Base-by-base conservation (phyloP, 2,329 filamentous ascomycete genomes). In the Fusarium oxysporum region DNA sequence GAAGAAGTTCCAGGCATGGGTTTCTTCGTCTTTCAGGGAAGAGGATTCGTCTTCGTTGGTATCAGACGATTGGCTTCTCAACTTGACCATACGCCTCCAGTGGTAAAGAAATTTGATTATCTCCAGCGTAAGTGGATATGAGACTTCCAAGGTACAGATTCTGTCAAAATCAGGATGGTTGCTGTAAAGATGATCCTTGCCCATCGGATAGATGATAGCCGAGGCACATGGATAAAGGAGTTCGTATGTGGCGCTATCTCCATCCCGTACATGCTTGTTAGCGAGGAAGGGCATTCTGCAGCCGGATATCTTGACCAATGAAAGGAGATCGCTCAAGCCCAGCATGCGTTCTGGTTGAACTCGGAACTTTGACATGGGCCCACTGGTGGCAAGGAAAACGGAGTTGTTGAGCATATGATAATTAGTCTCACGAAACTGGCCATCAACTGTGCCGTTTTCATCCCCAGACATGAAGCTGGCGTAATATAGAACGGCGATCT, bases 31-130 rank as follows among this genome's bases (percentile, higher is more conserved):
- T 16, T 37, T 32, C 23, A 67, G 6, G 3, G 43, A 67, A 23
- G 33, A 47, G 17, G 32, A 41, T 14, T 28, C 16, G 4, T 41
- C 40, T 23, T 37, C 57, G 14, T 32, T 47, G 13, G 8, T 9
- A 19, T 25, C 16, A 38, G 25, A 16, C n/a, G 16, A 13, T 14
- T 43, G 21, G n/a, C 25, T 23, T 25, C 40, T 67, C 19, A 40
- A 17, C 12, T 32, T 30, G 12, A 67, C 32, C n/a, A 61, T 44
- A 21, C 43, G 48, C 25, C 45, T 66, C 64, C 64, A 67, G 19
- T 67, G 62, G 28, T 53, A 67, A 16, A 67, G 45, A n/a, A 60
- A 67, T 16, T 32, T 67, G 25, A 53, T 61, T 5, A 41, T 47
- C 17, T 53, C 28, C 14, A 67, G 28, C 4, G 16, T 67, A 25